Evolutionary conservation across 2,329 filamentous ascomycete species (phyloP).

Genomic region (Colletotrichum limetticola): DNA sequence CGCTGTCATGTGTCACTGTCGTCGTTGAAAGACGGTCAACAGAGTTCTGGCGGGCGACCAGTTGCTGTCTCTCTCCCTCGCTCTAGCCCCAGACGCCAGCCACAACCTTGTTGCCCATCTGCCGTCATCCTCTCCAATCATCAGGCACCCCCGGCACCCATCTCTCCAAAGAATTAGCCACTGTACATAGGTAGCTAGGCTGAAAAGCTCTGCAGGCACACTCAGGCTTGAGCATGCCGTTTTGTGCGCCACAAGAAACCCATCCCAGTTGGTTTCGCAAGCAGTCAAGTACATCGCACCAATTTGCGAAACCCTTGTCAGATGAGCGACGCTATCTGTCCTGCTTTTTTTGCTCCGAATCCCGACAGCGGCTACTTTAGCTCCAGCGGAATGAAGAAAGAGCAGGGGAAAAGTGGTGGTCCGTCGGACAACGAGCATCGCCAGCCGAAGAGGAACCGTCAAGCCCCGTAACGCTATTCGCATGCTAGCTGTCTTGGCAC

Average conservation of each 20-base stretch:
- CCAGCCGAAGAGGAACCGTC: conserved; percentile 7
- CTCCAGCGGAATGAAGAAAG: background rate
- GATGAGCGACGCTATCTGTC: background rate
- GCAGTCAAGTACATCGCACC: background rate
- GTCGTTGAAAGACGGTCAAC: background rate
- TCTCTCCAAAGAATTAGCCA: background rate
- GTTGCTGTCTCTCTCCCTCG: background rate
- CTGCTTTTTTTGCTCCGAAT: background rate
- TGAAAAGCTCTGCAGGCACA: background rate
- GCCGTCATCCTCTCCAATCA: background rate
- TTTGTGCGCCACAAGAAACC: too few relatives aligned
- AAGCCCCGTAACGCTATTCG: background rate
- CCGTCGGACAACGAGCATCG: background rate
- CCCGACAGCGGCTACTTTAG: background rate
- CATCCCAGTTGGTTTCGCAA: too few relatives aligned
- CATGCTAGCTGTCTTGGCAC: conserved; percentile 8
- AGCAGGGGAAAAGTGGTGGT: background rate
- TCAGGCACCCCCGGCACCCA: background rate
- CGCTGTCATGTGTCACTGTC: background rate
- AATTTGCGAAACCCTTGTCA: background rate
- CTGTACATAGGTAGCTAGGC: background rate
- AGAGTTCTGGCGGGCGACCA: background rate
- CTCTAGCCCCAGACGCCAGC: background rate
- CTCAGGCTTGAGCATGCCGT: background rate
- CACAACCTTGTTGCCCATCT: background rate